These are phyloP conservation scores for Barnettozyma botsteinii DNA, from an alignment of 805 yeast species.

Conservation along the genomic window DNA sequence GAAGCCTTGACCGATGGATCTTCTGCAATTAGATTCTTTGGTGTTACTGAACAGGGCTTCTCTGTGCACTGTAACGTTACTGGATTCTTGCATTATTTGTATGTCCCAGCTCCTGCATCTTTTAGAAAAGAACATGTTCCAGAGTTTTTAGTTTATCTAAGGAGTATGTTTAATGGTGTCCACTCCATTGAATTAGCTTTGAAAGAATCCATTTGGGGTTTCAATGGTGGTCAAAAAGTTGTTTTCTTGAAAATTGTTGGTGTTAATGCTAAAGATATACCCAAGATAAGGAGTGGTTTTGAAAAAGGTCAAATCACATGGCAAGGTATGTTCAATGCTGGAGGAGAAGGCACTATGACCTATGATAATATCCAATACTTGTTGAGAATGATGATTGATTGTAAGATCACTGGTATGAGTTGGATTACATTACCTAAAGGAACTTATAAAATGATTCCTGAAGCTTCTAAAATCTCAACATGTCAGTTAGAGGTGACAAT, in stretches of 20 bases:
- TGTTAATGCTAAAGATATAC: conserved; percentile 58
- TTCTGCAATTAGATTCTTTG: conserved; percentile 78
- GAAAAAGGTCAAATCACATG: conserved; percentile 74
- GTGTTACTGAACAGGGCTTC: conserved; percentile 83
- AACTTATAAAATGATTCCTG: conserved; percentile 48
- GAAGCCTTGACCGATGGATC: conserved; percentile 58
- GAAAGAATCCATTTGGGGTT: conserved; percentile 94
- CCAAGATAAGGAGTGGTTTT: conserved; percentile 69
- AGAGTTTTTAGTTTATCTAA: conserved; percentile 41
- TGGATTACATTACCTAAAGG: conserved; percentile 88
- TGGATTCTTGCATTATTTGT: conserved; percentile 85
- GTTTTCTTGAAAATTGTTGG: conserved; percentile 76
- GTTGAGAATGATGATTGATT: conserved; percentile 85
- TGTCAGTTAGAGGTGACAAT: conserved; percentile 83
- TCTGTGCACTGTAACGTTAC: conserved; percentile 86
- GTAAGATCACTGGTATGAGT: conserved; percentile 91
- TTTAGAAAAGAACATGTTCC: conserved; percentile 52
- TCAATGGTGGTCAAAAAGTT: conserved; percentile 65
- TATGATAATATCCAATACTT: conserved; percentile 88
- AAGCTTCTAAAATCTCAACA: conserved; percentile 47
- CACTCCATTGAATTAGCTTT: conserved; percentile 55
- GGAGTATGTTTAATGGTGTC: conserved; percentile 47
- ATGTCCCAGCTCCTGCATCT: conserved; percentile 84
- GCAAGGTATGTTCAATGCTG: conserved; percentile 55
- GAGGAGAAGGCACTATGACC: conserved; percentile 51